A percentile compares a stretch with the other conserved stretches of the same genome.
Evolutionary conservation across 257 asterid genomes (phyloP).

Genomic region (Cordia subcordata): DNA sequence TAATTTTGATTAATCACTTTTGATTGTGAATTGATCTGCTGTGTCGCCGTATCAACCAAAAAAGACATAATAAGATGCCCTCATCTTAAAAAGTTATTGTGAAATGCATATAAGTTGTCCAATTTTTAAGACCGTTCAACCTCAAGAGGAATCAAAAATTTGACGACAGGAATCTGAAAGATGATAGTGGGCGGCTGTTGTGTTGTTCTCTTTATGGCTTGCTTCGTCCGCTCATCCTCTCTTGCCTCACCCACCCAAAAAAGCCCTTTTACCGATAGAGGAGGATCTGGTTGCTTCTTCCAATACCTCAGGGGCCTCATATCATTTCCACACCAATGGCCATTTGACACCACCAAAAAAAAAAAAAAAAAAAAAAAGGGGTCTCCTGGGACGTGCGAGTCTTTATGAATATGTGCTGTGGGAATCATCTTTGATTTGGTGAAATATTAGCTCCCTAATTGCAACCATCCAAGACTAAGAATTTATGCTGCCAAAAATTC

Average conservation of each 20-base stretch:
- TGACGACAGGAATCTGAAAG: constrained; percentile 13
- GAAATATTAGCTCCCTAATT: neutral
- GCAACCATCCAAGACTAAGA: neutral
- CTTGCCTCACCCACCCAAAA: constrained; percentile 8
- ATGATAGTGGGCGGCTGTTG: constrained; percentile 32
- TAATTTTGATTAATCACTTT: too few relatives aligned
- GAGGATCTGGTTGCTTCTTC: constrained; percentile 16
- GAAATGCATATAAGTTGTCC: neutral
- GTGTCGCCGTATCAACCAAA: too few relatives aligned
- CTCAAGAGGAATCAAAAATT: constrained; percentile 4
- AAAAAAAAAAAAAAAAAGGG: neutral
- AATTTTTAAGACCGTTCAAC: constrained; percentile 3
- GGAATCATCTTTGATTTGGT: constrained; percentile 5
- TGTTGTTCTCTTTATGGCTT: constrained; percentile 35
- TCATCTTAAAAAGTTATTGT: constrained; percentile 16
- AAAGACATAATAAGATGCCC: constrained; percentile 25
- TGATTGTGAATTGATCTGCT: too few relatives aligned
- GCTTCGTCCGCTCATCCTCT: constrained; percentile 18
- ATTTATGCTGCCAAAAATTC: neutral
- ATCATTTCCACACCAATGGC: constrained; percentile 2
- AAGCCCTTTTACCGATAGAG: constrained; percentile 6
- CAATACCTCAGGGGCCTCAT: neutral
- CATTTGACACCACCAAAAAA: too few relatives aligned
- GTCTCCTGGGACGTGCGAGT: neutral
- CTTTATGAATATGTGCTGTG: neutral